Evolutionary conservation across 805 yeast genomes (phyloP).

Genomic region (Sugiyamaella americana): DNA sequence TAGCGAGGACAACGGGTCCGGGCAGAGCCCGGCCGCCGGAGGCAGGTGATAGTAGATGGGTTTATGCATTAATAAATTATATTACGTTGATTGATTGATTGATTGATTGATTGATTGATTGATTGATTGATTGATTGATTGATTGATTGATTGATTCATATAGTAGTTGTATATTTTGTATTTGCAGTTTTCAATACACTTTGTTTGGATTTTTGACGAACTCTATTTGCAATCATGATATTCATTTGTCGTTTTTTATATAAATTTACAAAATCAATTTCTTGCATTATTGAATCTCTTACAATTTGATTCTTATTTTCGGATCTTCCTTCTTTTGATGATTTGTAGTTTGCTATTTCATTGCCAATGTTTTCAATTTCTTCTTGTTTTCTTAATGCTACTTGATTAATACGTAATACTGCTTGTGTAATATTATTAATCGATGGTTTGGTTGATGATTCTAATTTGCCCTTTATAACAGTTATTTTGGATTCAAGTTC

Average conservation of each 20-base stretch:
- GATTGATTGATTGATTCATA: too few species aligned
- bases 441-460: conserved; percentile 12
- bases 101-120: too few species aligned
- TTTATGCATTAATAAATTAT: too few species aligned
- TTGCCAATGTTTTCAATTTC: conserved; percentile 5
- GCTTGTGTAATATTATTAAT: conserved; percentile 13
- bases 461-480: conserved; percentile 13
- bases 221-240: neutral
- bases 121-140: too few species aligned
- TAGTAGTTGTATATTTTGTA: too few species aligned
- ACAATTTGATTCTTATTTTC: neutral
- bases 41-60: too few species aligned
- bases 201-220: neutral
- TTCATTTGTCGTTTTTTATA: neutral
- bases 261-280: neutral
- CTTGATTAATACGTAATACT: conserved; percentile 9
- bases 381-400: conserved; percentile 7
- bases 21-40: too few species aligned
- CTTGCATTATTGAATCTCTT: neutral
- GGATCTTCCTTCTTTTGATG: neutral
- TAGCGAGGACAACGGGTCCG: too few species aligned
- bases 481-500: conserved; percentile 13
- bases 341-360: neutral
- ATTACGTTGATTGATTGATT: too few species aligned
- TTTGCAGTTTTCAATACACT: neutral